Base-by-base conservation (phyloP, 73 alveolate genomes). In the Blepharisma japonicum region DNA sequence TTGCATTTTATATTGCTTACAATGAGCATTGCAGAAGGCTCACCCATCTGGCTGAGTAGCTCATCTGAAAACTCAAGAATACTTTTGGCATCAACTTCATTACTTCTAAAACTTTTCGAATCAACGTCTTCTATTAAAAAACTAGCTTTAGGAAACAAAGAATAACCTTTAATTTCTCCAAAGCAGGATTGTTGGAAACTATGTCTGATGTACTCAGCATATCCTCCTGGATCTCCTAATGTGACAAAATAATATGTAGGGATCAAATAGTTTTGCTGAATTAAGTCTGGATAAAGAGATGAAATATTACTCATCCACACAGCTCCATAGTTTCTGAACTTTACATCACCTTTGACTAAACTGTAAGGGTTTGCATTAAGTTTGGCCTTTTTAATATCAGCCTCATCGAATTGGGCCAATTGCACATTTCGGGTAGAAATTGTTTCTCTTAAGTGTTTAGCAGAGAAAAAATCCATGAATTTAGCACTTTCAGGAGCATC, bases 331-430 rank as follows among this genome's bases (percentile, higher is more conserved):
- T 61, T 18, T 18, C 23, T 61, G 46, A 61, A 61, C 18, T 14
- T 25, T 3, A 32, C 42, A 32, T 32, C 42, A 32, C 42, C 42
- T 5, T 61, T 61, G 18, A 61, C n/a, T 39, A 61, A 61, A 25
- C 47, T 61, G 74, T 61, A 61, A 61, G 74, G 74, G 23, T 61
- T 61, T 9, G 74, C 74, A 14, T 61, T 39, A 20, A n/a, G 18
- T 61, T 61, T 61, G 1, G 14, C 23, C 23, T 25, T 61, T 61
- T n/a, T 61, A 1, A 61, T 48, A 9, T 61, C 74, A 61, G 14
- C 2, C 2, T 9, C 23, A 1, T 14, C 49, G 74, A 14, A 61
- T 18, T 25, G 46, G 3, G 14, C 11, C 2, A 61, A 14, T 5
- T 61, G 74, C 5, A 14, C 39, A 61, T 18, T 14, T 25, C 14